Percentiles rank a stretch among this genome's conserved stretches.
These are phyloP conservation scores for Loxodes magnus DNA, from an alignment of 73 alveolate genomes.

Conservation along the genomic window DNA sequence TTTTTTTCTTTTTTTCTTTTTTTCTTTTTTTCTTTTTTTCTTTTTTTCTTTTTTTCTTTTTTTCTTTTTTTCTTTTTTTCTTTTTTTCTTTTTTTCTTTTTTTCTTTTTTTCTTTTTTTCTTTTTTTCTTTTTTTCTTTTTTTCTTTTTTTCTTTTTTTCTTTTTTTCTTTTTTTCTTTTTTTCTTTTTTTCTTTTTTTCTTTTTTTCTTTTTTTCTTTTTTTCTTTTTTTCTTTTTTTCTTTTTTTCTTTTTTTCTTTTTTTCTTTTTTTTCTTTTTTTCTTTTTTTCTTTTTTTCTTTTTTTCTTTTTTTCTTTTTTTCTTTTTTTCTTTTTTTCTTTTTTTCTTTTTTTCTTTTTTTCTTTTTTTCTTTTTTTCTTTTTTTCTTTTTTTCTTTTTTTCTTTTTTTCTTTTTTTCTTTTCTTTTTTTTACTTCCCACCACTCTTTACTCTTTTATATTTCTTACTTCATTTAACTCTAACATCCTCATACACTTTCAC, in stretches of 20 bases:
- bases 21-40: no score
- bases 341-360: conserved; percentile 3
- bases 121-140: neutral
- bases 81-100: no score
- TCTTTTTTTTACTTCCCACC: conserved; percentile 13
- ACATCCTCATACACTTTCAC: conserved; percentile 10
- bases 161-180: neutral
- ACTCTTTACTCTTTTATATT: no score
- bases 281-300: neutral
- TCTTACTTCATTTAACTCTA: no score
- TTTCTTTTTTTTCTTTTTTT: conserved; percentile 4
- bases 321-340: conserved; percentile 1
- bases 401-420: conserved; percentile 13
- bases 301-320: neutral
- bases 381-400: conserved; percentile 8
- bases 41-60: no score
- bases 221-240: conserved; percentile 13
- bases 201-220: conserved; percentile 1
- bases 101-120: no score
- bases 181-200: neutral
- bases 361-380: conserved; percentile 6
- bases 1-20: no score
- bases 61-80: no score
- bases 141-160: conserved; percentile 3
- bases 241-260: conserved; percentile 2